Base-by-base conservation (phyloP, 2,329 filamentous ascomycete genomes). In the Cercospora zeina region DNA sequence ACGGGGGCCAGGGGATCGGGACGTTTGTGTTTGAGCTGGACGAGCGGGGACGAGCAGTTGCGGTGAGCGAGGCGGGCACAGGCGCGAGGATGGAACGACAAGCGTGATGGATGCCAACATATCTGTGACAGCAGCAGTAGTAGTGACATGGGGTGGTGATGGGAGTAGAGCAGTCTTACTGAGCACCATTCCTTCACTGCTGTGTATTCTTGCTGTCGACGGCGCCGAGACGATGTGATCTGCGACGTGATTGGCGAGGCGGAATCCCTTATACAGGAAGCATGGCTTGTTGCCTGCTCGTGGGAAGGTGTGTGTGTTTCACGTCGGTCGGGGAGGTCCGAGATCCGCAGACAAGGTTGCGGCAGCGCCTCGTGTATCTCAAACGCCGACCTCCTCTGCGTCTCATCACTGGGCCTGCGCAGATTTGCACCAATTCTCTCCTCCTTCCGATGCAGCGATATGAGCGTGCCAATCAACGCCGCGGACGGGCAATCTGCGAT, bases 11-110 rank as follows among this genome's bases (percentile, higher is more conserved):
- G 49, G 49, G 49, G 14, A 33, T 51, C n/a, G 55, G 27, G 19
- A 49, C 42, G 13, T 58, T 49, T 33, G 55, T 58, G 21, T 58
- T 58, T 27, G 55, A 58, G 30, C 37, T 58, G 42, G 55, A 50
- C n/a, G 30, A 36, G 10, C 42, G 14, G 24, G 55, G 55, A 3
- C 33, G 21, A 10, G 55, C 55, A 27, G 19, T 37, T 53, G 49
- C 49, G 31, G 49, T 34, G 49, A 53, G 8, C 27, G 34, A 53
- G 10, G 49, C 49, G 31, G 49, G 27, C 31, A 34, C 49, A 34
- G 27, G 27, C 31, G 49, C 49, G 49, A 53, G 49, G 9, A 33
- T 53, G 49, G 31, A 34, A 21, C 49, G 49, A 33, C 8, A 7
- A 21, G 49, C 27, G 49, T 53, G 31, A 34, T 16, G 8, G 31